Conservation (phyloP, 2,329 filamentous ascomycete species). For the Pestalotiopsis fici region DNA sequence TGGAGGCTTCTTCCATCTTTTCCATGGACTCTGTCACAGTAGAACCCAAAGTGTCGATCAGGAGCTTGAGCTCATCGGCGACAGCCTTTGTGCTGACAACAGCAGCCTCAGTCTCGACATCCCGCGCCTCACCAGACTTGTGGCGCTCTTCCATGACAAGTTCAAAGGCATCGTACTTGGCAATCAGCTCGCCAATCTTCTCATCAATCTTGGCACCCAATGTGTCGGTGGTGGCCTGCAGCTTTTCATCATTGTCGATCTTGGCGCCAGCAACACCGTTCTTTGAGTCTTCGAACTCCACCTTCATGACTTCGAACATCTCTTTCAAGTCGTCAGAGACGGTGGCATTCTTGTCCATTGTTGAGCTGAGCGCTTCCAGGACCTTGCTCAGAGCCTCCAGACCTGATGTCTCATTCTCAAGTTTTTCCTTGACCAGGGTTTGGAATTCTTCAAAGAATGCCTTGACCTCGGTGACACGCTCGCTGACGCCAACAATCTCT, state of each 20-base stretch:
- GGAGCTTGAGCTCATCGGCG: conserved; percentile 82
- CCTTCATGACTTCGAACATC: conserved; percentile 73
- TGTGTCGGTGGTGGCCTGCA: conserved; percentile 56
- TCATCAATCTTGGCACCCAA: conserved; percentile 61
- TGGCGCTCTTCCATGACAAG: conserved; percentile 72
- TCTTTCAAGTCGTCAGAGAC: conserved; percentile 67
- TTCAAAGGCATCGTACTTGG: conserved; percentile 88
- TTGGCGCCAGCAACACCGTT: conserved; percentile 78
- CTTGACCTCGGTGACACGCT: conserved; percentile 80
- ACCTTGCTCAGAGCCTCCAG: conserved; percentile 73
- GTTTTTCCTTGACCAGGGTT: conserved; percentile 71
- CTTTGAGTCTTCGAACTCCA: conserved; percentile 85
- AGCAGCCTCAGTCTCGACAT: conserved; percentile 71
- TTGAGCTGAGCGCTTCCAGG: conserved; percentile 67
- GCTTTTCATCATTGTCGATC: conserved; percentile 81
- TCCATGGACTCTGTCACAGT: conserved; percentile 81
- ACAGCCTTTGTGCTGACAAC: conserved; percentile 75
- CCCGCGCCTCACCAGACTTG: conserved; percentile 72
- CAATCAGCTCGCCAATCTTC: conserved; percentile 74
- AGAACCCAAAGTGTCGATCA: conserved; percentile 82
- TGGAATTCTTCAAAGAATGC: conserved; percentile 77
- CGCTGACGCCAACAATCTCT: conserved; percentile 77
- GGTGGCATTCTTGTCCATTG: conserved; percentile 57
- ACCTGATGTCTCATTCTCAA: conserved; percentile 73
- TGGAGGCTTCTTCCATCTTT: conserved; percentile 84